Percentiles rank a stretch among this genome's conserved stretches.
phyloP scores from a whole-genome alignment of 2,329 filamentous ascomycete species.

The Helminthosporium solani region DNA sequence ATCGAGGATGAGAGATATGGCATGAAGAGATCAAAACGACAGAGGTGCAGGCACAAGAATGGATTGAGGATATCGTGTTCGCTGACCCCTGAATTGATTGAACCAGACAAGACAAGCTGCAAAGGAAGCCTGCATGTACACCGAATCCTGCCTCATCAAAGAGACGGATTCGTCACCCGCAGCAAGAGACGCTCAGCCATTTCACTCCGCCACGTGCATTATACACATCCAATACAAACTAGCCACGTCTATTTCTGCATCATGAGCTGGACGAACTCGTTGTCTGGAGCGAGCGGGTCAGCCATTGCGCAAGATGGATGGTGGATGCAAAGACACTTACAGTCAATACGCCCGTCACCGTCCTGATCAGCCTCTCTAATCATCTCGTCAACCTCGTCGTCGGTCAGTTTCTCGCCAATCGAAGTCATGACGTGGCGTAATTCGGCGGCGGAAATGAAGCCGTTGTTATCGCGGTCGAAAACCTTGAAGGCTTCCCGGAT shows the following conservation, averaged over 20 bases:
- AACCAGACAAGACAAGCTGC: conserved; percentile 18
- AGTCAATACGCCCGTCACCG: conserved; percentile 65
- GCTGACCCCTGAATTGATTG: conserved; percentile 24
- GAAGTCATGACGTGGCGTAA: conserved; percentile 64
- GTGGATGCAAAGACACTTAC: conserved; percentile 41
- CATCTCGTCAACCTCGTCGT: conserved; percentile 65
- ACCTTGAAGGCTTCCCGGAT: conserved; percentile 66
- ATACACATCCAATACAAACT: conserved; percentile 26
- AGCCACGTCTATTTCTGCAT: conserved; percentile 52
- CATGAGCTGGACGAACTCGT: conserved; percentile 59
- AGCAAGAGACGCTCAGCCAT: conserved; percentile 29
- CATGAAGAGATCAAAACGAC: background rate
- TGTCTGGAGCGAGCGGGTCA: conserved; percentile 45
- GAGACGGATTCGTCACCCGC: conserved; percentile 31
- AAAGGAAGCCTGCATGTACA: conserved; percentile 23
- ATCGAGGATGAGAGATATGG: background rate
- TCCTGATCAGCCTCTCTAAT: conserved; percentile 65
- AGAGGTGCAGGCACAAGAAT: conserved; percentile 22
- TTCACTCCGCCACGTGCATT: conserved; percentile 31
- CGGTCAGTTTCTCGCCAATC: conserved; percentile 64
- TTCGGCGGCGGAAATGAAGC: conserved; percentile 64
- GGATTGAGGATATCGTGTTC: conserved; percentile 37
- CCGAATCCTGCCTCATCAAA: conserved; percentile 20
- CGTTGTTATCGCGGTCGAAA: conserved; percentile 66
- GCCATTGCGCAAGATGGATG: background rate